Evolutionary conservation across 2,329 filamentous ascomycete genomes (phyloP), one percentile per base, ranked within the genome.

Genomic region (Aspergillus ustus): DNA sequence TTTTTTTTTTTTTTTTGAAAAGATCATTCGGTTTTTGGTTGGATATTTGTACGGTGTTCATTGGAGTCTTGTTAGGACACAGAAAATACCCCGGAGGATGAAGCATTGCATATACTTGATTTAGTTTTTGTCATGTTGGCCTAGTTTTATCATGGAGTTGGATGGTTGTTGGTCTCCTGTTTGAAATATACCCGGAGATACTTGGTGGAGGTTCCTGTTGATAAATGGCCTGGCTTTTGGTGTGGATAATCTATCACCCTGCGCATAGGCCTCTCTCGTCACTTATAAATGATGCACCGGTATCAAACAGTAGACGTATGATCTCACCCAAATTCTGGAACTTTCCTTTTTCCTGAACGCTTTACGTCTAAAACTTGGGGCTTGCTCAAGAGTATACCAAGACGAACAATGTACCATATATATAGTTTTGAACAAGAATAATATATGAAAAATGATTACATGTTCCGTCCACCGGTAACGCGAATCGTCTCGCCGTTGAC

Each of bases 401-500:
- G 25, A 5, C 6, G 25, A 25, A 25, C 25, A 25, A 25, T 25
- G 3, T 25, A 3, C 25, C 25, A 25, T 25, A 25, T 25, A 25
- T 25, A 25, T 25, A 13, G 8, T 15, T 44, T 55, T 37, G 3
- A 49, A 45, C 44, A n/a, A 50, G 20, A 25, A 19, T 22, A 34
- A 34, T 29, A 25, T 28, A 13, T 11, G 11, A 48, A 19, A 11
- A 4, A 17, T 7, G 29, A 37, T 74, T 83, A 88, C 75, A 87
- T 87, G 70, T 84, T 85, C 67, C 86, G 82, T 2, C 92, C 92
- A 15, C 92, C 92, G 5, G 91, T 95, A 56, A 95, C 91, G 80
- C 89, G 91, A 68, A 96, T 90, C 0, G 91, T 94, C 84, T 96
- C 92, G 0, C 93, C 92, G 64, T 85, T 89, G 4, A 96, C 91